phyloP scores from a whole-genome alignment of 352 stramenopile genomes.

The Phytopythium helicoides region DNA sequence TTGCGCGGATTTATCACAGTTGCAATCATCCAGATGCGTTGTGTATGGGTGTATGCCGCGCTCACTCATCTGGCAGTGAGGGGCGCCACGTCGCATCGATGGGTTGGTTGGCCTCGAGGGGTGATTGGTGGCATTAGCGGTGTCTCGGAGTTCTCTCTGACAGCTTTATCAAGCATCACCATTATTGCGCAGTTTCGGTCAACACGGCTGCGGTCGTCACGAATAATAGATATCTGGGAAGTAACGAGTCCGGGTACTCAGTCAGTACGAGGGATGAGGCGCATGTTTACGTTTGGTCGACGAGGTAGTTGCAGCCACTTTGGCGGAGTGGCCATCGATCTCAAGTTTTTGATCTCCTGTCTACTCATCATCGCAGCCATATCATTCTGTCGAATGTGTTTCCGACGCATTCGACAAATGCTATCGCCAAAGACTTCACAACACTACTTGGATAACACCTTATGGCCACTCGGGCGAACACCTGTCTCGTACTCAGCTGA shows the following conservation, averaged over 20 bases:
- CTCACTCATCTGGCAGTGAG: conserved; percentile 21
- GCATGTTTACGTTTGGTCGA: conserved; percentile 9
- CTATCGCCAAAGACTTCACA: no score
- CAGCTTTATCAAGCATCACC: conserved; percentile 23
- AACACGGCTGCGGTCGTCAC: conserved; percentile 18
- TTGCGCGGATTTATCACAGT: conserved; percentile 24
- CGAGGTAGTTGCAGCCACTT: conserved; percentile 17
- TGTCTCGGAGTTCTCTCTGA: conserved; percentile 31
- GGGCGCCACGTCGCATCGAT: conserved; percentile 13
- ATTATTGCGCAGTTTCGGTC: conserved; percentile 33
- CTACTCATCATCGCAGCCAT: conserved; percentile 6
- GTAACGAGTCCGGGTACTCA: neutral
- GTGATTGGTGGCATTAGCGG: conserved; percentile 21
- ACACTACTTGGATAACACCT: neutral
- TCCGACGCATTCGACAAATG: neutral
- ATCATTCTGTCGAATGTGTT: neutral
- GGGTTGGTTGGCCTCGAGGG: conserved; percentile 6
- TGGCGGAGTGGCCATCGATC: conserved; percentile 25
- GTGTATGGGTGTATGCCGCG: conserved; percentile 38
- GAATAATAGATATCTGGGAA: conserved; percentile 10
- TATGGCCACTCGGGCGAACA: conserved; percentile 5
- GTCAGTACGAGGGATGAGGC: neutral
- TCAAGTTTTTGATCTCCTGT: conserved; percentile 29
- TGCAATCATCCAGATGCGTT: conserved; percentile 42
- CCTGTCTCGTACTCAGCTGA: conserved; percentile 29